A percentile compares a stretch with the other conserved stretches of the same genome.
These are phyloP conservation scores for Arbutus unedo DNA, from an alignment of 148 eudicot species.

Conservation along the genomic window DNA sequence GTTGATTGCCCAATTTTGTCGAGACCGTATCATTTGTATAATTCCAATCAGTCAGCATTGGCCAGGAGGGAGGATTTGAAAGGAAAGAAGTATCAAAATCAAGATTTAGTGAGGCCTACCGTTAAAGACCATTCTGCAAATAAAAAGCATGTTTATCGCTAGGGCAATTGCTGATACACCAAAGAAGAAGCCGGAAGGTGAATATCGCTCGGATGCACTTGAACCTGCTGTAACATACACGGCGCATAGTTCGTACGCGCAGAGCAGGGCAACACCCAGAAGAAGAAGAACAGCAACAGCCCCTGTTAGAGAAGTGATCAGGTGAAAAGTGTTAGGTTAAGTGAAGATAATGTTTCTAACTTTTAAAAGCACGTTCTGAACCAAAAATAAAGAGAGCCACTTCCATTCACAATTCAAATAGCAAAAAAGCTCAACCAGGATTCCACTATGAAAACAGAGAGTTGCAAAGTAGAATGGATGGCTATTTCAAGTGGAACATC, in stretches of 20 bases:
- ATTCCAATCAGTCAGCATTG: neutral
- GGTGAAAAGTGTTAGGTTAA: neutral
- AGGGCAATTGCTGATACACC: slow-evolving; percentile 98
- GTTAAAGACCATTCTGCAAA: slow-evolving; percentile 95
- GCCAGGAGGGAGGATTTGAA: neutral
- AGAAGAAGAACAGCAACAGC: slow-evolving; percentile 95
- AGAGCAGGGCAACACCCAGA: slow-evolving; percentile 84
- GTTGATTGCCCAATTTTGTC: no score
- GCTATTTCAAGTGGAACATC: neutral
- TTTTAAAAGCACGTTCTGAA: neutral
- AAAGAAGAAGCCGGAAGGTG: slow-evolving; percentile 98
- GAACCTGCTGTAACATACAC: slow-evolving; percentile 96
- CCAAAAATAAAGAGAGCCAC: neutral
- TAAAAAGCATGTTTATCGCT: slow-evolving; percentile 97
- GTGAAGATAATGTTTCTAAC: neutral
- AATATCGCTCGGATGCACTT: slow-evolving; percentile 71
- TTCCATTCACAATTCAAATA: neutral
- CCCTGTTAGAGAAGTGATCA: slow-evolving; percentile 45
- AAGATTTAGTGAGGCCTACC: slow-evolving; percentile 42
- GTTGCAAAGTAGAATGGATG: neutral
- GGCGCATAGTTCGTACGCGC: slow-evolving; percentile 96
- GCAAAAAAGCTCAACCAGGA: neutral
- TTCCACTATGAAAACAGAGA: neutral
- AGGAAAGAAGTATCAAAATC: neutral
- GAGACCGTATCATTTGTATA: no score